phyloP scores from a whole-genome alignment of 139 green algal species.

The Pleodorina starrii region DNA sequence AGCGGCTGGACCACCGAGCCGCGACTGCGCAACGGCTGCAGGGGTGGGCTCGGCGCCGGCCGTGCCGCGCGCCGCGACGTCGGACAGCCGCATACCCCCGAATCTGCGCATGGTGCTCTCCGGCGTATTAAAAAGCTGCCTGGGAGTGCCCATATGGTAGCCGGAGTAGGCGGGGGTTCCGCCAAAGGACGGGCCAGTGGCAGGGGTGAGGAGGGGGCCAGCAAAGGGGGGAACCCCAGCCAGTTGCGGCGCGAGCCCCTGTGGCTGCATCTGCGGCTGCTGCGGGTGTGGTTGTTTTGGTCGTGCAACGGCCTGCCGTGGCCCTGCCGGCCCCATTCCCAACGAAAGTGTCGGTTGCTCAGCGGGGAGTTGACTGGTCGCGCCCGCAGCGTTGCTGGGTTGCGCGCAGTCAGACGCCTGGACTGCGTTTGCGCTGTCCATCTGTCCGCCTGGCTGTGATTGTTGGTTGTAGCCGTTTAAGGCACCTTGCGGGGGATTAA shows the following conservation, averaged over 20 bases:
- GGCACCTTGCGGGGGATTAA: not conserved
- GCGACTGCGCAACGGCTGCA: too few relatives aligned
- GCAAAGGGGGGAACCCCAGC: too few relatives aligned
- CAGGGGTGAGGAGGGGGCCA: too few relatives aligned
- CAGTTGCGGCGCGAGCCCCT: too few relatives aligned
- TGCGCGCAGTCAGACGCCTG: not conserved
- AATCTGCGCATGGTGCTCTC: not conserved
- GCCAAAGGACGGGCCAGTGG: too few relatives aligned
- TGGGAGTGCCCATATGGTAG: not conserved
- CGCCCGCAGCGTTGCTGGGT: too few relatives aligned
- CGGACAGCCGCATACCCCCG: not conserved
- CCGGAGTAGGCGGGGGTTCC: too few relatives aligned
- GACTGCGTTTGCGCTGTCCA: not conserved
- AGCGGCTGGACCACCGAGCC: too few relatives aligned
- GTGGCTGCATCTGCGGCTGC: not conserved
- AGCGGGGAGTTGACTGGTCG: not conserved
- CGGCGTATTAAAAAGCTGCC: slow-evolving; percentile 12
- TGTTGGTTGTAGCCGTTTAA: not conserved
- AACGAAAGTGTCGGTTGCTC: too few relatives aligned
- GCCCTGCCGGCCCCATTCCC: not conserved
- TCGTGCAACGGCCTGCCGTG: too few relatives aligned
- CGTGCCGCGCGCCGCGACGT: too few relatives aligned
- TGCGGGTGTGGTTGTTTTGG: not conserved
- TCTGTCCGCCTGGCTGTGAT: not conserved
- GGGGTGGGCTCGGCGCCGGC: too few relatives aligned